These are phyloP conservation scores for Catharanthus roseus DNA, from an alignment of 257 asterid species.

Conservation along the genomic window DNA sequence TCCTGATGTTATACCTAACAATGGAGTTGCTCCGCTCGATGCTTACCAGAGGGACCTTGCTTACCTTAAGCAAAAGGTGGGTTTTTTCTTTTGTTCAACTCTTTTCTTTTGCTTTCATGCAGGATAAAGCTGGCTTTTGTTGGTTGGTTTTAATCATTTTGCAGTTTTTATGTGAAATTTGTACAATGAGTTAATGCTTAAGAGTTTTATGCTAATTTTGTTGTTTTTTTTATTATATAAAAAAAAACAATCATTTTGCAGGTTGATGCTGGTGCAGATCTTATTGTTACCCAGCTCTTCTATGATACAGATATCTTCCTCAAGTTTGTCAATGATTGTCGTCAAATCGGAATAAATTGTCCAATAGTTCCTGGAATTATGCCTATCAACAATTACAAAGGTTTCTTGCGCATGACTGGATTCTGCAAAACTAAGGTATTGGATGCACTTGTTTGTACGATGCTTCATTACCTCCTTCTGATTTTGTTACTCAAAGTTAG, in stretches of 20 bases:
- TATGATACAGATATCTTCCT: conserved; percentile 94
- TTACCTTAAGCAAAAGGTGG: conserved; percentile 69
- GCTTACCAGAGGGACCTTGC: conserved; percentile 75
- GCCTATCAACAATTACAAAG: conserved; percentile 97
- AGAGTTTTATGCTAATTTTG: not conserved
- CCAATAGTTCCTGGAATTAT: conserved; percentile 98
- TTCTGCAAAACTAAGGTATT: conserved; percentile 96
- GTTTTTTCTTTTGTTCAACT: not conserved
- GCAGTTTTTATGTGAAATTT: conserved; percentile 36
- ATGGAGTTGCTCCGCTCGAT: conserved; percentile 63
- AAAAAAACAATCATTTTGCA: conserved; percentile 33
- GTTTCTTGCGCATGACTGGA: conserved; percentile 96
- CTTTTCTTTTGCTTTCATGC: not conserved
- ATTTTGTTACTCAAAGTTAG: not conserved
- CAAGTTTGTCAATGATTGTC: conserved; percentile 89
- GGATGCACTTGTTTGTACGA: not conserved
- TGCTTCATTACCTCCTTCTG: not conserved
- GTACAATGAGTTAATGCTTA: not conserved
- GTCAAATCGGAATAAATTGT: conserved; percentile 83
- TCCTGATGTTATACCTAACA: conserved; percentile 72
- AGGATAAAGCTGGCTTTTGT: not conserved
- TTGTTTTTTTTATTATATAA: not conserved
- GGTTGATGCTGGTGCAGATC: conserved; percentile 98
- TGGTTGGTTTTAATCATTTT: conserved; percentile 10
- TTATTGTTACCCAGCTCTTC: conserved; percentile 90